These are phyloP conservation scores for Populus hybrid DNA, from an alignment of 441 rosid species.

Conservation along the genomic window DNA sequence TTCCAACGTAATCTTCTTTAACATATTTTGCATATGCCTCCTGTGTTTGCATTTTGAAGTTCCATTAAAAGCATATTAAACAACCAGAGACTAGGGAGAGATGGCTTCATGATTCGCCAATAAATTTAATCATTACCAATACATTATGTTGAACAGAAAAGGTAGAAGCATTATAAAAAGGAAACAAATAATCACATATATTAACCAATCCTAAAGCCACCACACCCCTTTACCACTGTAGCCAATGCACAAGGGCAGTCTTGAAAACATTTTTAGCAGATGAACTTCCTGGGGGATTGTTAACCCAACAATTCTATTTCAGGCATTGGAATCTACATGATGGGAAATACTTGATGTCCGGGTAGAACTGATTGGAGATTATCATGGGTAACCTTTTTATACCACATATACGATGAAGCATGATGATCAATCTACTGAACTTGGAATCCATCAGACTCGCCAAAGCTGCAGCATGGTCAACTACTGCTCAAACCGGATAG, in stretches of 20 bases:
- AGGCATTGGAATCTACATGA: neutral
- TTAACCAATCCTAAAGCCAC: neutral
- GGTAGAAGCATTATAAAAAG: neutral
- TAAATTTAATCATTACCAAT: neutral
- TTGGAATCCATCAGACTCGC: neutral
- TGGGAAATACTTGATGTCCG: neutral
- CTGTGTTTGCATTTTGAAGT: constrained; percentile 31
- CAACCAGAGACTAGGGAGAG: neutral
- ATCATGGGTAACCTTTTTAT: neutral
- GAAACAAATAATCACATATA: neutral
- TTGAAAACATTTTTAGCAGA: neutral
- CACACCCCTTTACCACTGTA: neutral
- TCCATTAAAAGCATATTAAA: constrained; percentile 4
- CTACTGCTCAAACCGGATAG: neutral
- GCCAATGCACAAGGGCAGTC: neutral
- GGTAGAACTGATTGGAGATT: neutral
- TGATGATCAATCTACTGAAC: neutral
- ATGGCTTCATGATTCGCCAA: neutral
- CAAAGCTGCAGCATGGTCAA: neutral
- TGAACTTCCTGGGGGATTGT: neutral
- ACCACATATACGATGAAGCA: neutral
- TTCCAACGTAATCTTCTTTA: constrained; percentile 48
- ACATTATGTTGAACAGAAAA: neutral
- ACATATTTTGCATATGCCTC: constrained; percentile 71
- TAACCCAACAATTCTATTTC: neutral